Conservation (phyloP, 2,329 filamentous ascomycete species). For the Lasiodiplodia hormozganensis region DNA sequence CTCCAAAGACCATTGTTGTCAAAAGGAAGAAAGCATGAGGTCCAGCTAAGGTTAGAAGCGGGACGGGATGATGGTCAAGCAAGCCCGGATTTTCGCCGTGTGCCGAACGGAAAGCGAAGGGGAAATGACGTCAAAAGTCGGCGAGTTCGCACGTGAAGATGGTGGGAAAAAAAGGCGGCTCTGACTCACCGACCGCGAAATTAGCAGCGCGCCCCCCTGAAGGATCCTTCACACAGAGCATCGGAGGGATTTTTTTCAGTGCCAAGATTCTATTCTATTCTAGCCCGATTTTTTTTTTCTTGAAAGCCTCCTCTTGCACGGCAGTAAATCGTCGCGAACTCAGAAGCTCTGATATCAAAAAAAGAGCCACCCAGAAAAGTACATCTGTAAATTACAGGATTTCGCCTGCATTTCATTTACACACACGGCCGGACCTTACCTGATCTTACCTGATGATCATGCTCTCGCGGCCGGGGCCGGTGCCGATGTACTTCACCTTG, state of each 20-base stretch:
- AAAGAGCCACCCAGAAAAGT: slow-evolving; percentile 2
- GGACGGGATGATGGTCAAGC: not conserved
- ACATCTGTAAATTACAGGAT: slow-evolving; percentile 5
- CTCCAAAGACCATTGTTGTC: not conserved
- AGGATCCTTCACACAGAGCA: not conserved
- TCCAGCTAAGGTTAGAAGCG: not conserved
- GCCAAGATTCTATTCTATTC: slow-evolving; percentile 22
- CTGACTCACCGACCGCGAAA: not conserved
- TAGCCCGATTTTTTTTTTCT: slow-evolving; percentile 6
- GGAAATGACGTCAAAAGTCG: not conserved
- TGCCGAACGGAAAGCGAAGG: not conserved
- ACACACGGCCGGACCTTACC: slow-evolving; percentile 5
- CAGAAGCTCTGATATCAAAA: not conserved
- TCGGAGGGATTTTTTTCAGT: not conserved
- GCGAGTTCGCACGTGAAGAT: not conserved
- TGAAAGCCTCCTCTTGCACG: not conserved
- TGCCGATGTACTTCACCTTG: slow-evolving; percentile 70
- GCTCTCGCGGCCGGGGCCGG: slow-evolving; percentile 68
- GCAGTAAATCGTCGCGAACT: not conserved
- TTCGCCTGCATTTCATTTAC: slow-evolving; percentile 11
- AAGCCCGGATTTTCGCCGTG: not conserved
- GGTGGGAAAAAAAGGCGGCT: not conserved
- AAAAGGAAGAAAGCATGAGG: not conserved
- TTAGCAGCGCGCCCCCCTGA: not conserved
- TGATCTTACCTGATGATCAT: slow-evolving; percentile 62